phyloP scores from a whole-genome alignment of 73 alveolate species.

The Durusdinium trenchii region DNA sequence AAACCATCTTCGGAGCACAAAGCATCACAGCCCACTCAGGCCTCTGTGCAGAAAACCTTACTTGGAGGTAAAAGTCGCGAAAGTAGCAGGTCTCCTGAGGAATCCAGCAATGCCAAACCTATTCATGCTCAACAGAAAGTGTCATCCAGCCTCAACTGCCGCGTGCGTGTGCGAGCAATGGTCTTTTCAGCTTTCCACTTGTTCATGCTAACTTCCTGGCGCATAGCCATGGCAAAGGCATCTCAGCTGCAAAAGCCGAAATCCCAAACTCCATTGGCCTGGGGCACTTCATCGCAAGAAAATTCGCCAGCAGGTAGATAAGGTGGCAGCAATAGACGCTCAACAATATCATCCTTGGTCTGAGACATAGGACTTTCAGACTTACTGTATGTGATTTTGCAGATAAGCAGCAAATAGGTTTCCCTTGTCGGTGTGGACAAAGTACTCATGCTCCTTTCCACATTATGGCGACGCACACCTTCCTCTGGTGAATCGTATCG shows the following conservation, averaged over 20 bases:
- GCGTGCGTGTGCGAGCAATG: slow-evolving; percentile 54
- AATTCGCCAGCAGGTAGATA: slow-evolving; percentile 29
- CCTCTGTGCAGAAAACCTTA: too few species aligned
- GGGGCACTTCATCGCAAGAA: slow-evolving; percentile 49
- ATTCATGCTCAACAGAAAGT: too few species aligned
- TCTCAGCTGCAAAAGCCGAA: background rate
- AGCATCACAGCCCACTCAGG: background rate
- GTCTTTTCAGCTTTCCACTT: slow-evolving; percentile 68
- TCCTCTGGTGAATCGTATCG: too few species aligned
- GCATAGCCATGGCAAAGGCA: background rate
- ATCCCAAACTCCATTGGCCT: background rate
- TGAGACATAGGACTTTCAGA: background rate
- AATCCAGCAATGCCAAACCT: too few species aligned
- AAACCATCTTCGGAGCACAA: background rate
- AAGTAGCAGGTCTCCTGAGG: background rate
- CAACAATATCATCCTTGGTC: slow-evolving; percentile 56
- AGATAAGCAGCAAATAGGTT: too few species aligned
- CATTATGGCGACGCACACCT: too few species aligned
- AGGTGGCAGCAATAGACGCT: slow-evolving; percentile 66
- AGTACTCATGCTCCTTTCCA: too few species aligned
- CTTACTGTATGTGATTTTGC: background rate
- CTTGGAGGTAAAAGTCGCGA: background rate
- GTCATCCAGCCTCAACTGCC: background rate
- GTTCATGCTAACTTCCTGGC: slow-evolving; percentile 45
- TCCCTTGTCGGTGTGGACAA: too few species aligned